Evolutionary conservation across 306 rosid genomes (phyloP), one percentile per base, ranked within the genome.

Genomic region (Malus domestica): DNA sequence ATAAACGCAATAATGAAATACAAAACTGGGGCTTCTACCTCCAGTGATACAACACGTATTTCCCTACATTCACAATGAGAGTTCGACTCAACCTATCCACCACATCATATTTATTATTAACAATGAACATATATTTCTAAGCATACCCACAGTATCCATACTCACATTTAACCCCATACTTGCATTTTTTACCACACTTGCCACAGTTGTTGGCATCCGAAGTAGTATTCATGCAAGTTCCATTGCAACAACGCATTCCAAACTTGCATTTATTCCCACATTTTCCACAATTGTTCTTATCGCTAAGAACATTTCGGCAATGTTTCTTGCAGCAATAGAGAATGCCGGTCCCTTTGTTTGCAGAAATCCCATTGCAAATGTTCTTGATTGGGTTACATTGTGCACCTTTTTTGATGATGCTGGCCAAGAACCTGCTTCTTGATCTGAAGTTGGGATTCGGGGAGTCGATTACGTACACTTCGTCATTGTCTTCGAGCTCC

Each of bases 301-400:
- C 93, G 13, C 89, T 77, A 0, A 89, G 88, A 70, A 87, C 84
- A 78, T 91, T 84, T 0, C 93, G 79, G 27, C 91, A 91, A 62
- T 89, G 93, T 35, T 65, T 86, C 88, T 91, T 91, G 83, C 96
- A 91, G 78, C 96, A 90, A 64, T 79, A 65, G 19, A 90, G 90
- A 25, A 88, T 33, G 71, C 85, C 77, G 4, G 68, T 85, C 16
- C 93, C 91, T 25, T 87, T 84, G 83, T 81, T 89, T 52, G 93
- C 88, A 14, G 45, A 5, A 59, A 91, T 78, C n/a, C 91, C 91
- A 40, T 91, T 71, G 75, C 93, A 91, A 3, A 89, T 72, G 57
- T 86, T 87, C 10, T 72, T 77, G 65, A 63, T 64, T 4, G 23
- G 72, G 64, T 86, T 12, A 44, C 96, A 91, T 0, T 4, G 84